Evolutionary conservation across 2,329 filamentous ascomycete genomes (phyloP).

Genomic region (Stagonosporopsis tanaceti): DNA sequence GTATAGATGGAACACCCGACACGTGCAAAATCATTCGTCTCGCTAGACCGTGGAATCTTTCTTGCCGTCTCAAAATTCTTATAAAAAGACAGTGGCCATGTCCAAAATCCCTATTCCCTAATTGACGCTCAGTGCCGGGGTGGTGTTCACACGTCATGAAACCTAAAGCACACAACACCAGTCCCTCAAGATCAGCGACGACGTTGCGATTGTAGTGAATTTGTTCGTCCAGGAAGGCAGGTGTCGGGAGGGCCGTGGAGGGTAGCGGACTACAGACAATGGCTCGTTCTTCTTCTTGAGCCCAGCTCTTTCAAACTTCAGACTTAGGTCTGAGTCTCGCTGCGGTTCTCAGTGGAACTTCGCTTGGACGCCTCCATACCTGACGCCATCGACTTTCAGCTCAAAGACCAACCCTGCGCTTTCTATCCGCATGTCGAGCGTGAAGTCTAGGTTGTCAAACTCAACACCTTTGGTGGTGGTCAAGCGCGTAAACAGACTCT

Average conservation of each 20-base stretch:
- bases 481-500: slow-evolving; percentile 74
- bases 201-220: background rate
- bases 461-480: slow-evolving; percentile 82
- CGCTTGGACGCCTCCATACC: slow-evolving; percentile 79
- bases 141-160: background rate
- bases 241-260: background rate
- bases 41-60: background rate
- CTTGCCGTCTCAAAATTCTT: too few species aligned
- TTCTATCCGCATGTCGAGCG: slow-evolving; percentile 82
- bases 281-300: background rate
- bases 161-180: background rate
- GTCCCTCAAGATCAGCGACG: background rate
- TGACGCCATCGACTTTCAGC: slow-evolving; percentile 77
- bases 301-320: background rate
- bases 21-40: background rate
- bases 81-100: background rate
- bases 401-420: slow-evolving; percentile 80
- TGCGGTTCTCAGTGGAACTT: slow-evolving; percentile 69
- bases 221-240: background rate
- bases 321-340: background rate
- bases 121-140: background rate
- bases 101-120: background rate
- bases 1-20: too few species aligned
- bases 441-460: slow-evolving; percentile 84
- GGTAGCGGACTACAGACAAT: background rate